Percentiles rank a stretch among this genome's conserved stretches.
Evolutionary conservation across 352 stramenopile species (phyloP).

Genomic region (Aphanomyces stellatus): DNA sequence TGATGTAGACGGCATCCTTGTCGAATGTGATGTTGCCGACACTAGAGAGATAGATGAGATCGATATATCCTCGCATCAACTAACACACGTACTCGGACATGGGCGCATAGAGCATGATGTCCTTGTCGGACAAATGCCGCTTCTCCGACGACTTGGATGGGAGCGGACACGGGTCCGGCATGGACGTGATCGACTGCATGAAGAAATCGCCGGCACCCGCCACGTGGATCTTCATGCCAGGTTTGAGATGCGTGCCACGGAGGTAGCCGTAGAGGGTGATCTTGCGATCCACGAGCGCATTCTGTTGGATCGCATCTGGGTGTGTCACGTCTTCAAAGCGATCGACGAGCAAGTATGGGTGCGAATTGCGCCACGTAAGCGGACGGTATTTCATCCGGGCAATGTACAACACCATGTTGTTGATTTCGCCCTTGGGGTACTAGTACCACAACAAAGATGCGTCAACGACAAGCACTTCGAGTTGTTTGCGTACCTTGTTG

Average conservation of each 20-base stretch:
- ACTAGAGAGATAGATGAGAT: slow-evolving; percentile 45
- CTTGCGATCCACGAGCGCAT: slow-evolving; percentile 87
- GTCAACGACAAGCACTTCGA: background rate
- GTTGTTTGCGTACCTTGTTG: slow-evolving; percentile 72
- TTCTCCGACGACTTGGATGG: slow-evolving; percentile 64
- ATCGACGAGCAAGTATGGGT: slow-evolving; percentile 98
- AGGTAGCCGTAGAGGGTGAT: slow-evolving; percentile 98
- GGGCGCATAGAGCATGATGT: slow-evolving; percentile 92
- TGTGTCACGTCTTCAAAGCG: slow-evolving; percentile 97
- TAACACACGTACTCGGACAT: slow-evolving; percentile 34
- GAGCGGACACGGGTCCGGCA: slow-evolving; percentile 96
- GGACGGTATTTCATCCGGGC: slow-evolving; percentile 97
- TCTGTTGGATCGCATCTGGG: slow-evolving; percentile 88
- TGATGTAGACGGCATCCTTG: slow-evolving; percentile 99
- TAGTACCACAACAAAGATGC: background rate
- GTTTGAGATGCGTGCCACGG: slow-evolving; percentile 97
- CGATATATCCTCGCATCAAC: background rate
- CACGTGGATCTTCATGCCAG: slow-evolving; percentile 95
- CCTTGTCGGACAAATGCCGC: slow-evolving; percentile 90
- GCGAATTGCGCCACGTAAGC: slow-evolving; percentile 98
- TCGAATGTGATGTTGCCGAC: slow-evolving; percentile 98
- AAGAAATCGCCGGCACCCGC: slow-evolving; percentile 97
- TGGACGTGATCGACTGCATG: slow-evolving; percentile 90
- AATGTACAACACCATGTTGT: slow-evolving; percentile 97
- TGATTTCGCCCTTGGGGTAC: slow-evolving; percentile 99